Evolutionary conservation across 768 basidiomycete genomes (phyloP), one percentile per base, ranked within the genome.

Genomic region (Russula ochroleuca): DNA sequence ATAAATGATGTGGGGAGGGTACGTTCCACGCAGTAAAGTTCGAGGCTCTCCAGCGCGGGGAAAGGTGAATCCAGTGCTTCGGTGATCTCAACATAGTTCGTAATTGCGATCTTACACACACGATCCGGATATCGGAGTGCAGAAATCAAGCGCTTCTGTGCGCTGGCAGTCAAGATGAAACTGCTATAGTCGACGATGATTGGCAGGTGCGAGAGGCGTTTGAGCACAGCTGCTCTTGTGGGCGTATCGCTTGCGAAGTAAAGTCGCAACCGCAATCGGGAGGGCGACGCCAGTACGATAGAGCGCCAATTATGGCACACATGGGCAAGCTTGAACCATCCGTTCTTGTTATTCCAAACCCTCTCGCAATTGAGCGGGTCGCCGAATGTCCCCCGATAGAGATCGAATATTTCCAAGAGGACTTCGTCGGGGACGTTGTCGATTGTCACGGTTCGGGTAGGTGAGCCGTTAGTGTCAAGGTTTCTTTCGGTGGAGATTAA

Each of bases 401-500:
- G 9, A 21, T 57, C 43, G 43, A 57, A 57, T 45, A 57, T 57
- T 6, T 21, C 28, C n/a, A 57, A 35, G n/a, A 35, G 43, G 23
- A 57, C 19, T 6, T 57, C 56, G 4, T 25, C 33, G 1, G 45
- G 47, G 45, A 58, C 33, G 11, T 37, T 49, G 13, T 48, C 6
- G n/a, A 49, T 45, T n/a, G 11, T 47, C 21, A n/a, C 50, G 23
- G n/a, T 37, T 41, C 41, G 17, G 1, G 41, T 2, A 7, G 35
- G 35, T 2, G 35, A 35, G 10, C 10, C 3, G 10, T 35, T 7
- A 10, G 35, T 3, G 7, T 10, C 10, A 35, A 35, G 4, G 35
- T 35, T 2, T 35, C 35, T 35, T 35, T 35, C 7, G 35, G 35
- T 35, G 35, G 10, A 35, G 1, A 35, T 8, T 8, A 35, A 3